Percentiles rank a stretch among this genome's conserved stretches.
Conservation (phyloP, 202 grass and related monocot species). For the Panicum virgatum region DNA sequence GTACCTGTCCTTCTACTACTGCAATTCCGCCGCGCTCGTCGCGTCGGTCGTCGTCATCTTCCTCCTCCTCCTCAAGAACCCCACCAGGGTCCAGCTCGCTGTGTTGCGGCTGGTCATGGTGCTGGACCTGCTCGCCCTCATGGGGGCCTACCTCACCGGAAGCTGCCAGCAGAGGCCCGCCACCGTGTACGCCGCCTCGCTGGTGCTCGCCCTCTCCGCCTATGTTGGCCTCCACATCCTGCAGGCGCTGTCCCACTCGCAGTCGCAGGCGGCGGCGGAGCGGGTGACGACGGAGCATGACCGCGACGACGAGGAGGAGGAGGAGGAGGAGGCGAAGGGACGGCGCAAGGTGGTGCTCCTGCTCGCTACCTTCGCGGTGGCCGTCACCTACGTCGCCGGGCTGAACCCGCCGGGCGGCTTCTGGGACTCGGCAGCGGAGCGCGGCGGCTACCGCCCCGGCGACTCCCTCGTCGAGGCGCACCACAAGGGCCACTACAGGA, state of each 20-base stretch:
- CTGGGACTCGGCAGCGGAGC: background rate
- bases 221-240: background rate
- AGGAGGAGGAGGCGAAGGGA: background rate
- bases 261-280: no score
- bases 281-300: no score
- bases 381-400: background rate
- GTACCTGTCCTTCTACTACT: background rate
- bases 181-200: background rate
- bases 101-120: background rate
- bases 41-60: background rate
- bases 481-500: background rate
- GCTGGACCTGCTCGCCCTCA: background rate
- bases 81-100: background rate
- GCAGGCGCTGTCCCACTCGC: background rate
- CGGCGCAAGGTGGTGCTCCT: constrained; percentile 9
- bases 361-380: background rate
- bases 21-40: background rate
- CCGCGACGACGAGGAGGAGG: background rate
- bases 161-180: background rate
- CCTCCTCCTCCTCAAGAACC: constrained; percentile 3
- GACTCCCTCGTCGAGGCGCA: background rate
- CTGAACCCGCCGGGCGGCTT: constrained; percentile 28
- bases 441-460: background rate
- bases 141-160: background rate
- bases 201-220: background rate